Base-by-base conservation (phyloP, 2,329 filamentous ascomycete species). In the Neofusicoccum laricinum region DNA sequence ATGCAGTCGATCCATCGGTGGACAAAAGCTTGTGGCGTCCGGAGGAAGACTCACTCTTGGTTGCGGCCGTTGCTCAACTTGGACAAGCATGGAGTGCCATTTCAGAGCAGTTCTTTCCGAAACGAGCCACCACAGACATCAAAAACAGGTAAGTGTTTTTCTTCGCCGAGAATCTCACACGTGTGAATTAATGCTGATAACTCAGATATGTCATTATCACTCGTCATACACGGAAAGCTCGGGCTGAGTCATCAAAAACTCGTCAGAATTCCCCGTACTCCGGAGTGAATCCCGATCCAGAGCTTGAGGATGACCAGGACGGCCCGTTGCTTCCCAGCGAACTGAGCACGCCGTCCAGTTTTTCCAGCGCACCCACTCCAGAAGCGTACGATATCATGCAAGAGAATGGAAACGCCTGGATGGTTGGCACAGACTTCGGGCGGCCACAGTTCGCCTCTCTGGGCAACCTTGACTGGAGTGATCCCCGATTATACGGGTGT, bases 91-190 rank as follows among this genome's bases (percentile, higher is more conserved):
- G 55, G 55, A 59, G 41, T 21, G 4, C 12, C 5, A 59, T 59
- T 19, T 59, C 55, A 3, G 30, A 46, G 11, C 21, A 25, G 6
- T 48, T 21, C 41, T 46, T 59, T 7, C 55, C 55, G 1, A 46
- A n/a, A 12, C 15, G 55, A n/a, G 41, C 55, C n/a, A 59, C 55
- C 1, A 59, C 55, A 34, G 55, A 59, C n/a, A 59, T 59, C 41
- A 59, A 59, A 14, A 59, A 59, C 30, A 34, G 55, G 55, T 59
- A 59, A 43, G 14, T 30, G 25, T 30, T 1, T 30, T 30, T 1
- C 25, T 30, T 30, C 7, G 5, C 25, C 5, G 7, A 7, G 25
- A 4, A 30, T 30, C 5, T 30, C 2, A 6, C 25, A 30, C 5
- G 1, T 43, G 12, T 4, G 41, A 43, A 8, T 1, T 1, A 8